A percentile compares a stretch with the other conserved stretches of the same genome.
Conservation (phyloP, 352 stramenopile species). For the Globisporangium yorkense region DNA sequence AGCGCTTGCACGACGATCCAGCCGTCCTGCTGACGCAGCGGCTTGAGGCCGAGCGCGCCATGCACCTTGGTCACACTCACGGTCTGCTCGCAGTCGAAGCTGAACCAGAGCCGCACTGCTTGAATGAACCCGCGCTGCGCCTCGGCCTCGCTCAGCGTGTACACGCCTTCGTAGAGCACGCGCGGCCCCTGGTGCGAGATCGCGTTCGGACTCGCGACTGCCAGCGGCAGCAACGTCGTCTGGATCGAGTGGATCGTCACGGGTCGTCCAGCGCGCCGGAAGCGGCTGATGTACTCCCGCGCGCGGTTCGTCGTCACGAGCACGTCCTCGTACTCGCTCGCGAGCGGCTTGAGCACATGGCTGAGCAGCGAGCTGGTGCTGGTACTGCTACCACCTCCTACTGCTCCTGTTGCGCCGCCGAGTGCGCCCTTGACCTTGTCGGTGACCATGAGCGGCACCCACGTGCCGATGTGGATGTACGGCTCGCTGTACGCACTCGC, state of each 20-base stretch:
- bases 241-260: slow-evolving; percentile 72
- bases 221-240: slow-evolving; percentile 49
- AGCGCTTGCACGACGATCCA: slow-evolving; percentile 74
- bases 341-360: slow-evolving; percentile 24
- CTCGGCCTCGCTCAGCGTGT: slow-evolving; percentile 42
- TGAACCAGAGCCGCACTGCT: slow-evolving; percentile 71
- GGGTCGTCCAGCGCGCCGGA: slow-evolving; percentile 40
- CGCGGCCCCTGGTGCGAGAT: slow-evolving; percentile 54
- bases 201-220: slow-evolving; percentile 51
- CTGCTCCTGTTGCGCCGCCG: slow-evolving; percentile 4
- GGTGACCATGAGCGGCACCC: slow-evolving; percentile 55
- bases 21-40: slow-evolving; percentile 65
- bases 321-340: slow-evolving; percentile 56
- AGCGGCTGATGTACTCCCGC: slow-evolving; percentile 60
- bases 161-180: slow-evolving; percentile 62
- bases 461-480: slow-evolving; percentile 75
- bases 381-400: neutral
- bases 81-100: slow-evolving; percentile 74
- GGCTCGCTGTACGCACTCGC: slow-evolving; percentile 41
- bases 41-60: slow-evolving; percentile 58
- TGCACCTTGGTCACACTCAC: slow-evolving; percentile 76
- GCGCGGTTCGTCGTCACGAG: slow-evolving; percentile 58
- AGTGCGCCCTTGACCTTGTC: slow-evolving; percentile 19
- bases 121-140: slow-evolving; percentile 57
- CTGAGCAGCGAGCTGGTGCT: slow-evolving; percentile 3